Percentiles rank a stretch among this genome's conserved stretches.
Evolutionary conservation across 2,329 filamentous ascomycete genomes (phyloP).

Genomic region (Aspergillus intermedius): DNA sequence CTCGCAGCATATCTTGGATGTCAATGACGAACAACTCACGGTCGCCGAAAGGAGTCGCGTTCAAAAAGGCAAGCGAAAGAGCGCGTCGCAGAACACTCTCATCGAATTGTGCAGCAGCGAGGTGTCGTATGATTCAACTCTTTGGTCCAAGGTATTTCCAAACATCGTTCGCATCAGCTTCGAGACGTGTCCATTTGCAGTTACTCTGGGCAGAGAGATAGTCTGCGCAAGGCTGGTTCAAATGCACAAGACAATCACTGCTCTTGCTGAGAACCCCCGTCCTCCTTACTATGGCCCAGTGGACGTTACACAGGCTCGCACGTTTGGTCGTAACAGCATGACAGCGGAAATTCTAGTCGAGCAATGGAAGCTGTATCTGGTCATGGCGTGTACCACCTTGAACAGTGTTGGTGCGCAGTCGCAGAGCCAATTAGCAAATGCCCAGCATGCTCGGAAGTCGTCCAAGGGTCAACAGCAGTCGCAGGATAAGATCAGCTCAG

Average conservation of each 20-base stretch:
- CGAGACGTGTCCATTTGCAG: slow-evolving; percentile 83
- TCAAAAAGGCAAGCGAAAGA: slow-evolving; percentile 81
- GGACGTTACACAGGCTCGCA: slow-evolving; percentile 32
- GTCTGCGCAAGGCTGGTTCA: slow-evolving; percentile 88
- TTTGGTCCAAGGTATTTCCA: slow-evolving; percentile 98
- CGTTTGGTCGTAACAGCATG: slow-evolving; percentile 48
- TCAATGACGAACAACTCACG: slow-evolving; percentile 77
- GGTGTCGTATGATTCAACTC: slow-evolving; percentile 82
- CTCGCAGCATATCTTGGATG: slow-evolving; percentile 79
- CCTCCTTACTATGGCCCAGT: slow-evolving; percentile 38
- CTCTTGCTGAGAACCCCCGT: slow-evolving; percentile 66
- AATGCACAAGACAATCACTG: slow-evolving; percentile 79
- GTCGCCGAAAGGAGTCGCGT: slow-evolving; percentile 88
- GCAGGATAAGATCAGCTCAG: slow-evolving; percentile 77
- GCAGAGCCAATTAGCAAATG: slow-evolving; percentile 53
- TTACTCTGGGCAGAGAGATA: slow-evolving; percentile 82
- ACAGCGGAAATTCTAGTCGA: slow-evolving; percentile 85
- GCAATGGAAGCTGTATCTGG: slow-evolving; percentile 95
- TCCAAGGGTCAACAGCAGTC: slow-evolving; percentile 61
- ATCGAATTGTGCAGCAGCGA: slow-evolving; percentile 95
- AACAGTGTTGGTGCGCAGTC: slow-evolving; percentile 68
- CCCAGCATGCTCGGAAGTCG: slow-evolving; percentile 72
- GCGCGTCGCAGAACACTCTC: slow-evolving; percentile 74
- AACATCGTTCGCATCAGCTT: slow-evolving; percentile 88
- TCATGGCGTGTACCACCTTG: slow-evolving; percentile 93